Percentiles rank a stretch among this genome's conserved stretches.
phyloP scores from a whole-genome alignment of 1,139 yeast species.

The Lodderomyces metapsilosis region DNA sequence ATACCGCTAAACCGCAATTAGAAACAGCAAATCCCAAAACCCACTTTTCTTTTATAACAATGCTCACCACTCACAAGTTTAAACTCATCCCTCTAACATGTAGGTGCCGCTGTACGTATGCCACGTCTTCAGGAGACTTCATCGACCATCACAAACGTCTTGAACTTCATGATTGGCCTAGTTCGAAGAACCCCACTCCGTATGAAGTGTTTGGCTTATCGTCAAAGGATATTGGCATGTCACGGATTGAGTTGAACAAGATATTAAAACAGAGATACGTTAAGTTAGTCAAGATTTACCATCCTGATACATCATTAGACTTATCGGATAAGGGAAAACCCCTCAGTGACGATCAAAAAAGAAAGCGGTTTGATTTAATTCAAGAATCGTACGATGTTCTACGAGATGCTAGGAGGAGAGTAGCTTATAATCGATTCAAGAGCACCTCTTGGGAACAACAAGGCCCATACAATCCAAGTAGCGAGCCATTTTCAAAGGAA shows the following conservation, averaged over 20 bases:
- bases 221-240: constrained; percentile 12
- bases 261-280: constrained; percentile 56
- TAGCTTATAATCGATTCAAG: constrained; percentile 30
- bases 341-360: constrained; percentile 39
- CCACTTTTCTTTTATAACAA: not conserved
- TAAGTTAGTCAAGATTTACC: constrained; percentile 74
- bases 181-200: constrained; percentile 60
- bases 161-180: constrained; percentile 53
- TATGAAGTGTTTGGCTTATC: constrained; percentile 64
- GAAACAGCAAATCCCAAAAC: not conserved
- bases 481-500: constrained; percentile 16
- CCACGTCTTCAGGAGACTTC: constrained; percentile 7
- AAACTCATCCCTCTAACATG: not conserved
- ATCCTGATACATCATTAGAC: constrained; percentile 65
- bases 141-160: constrained; percentile 17
- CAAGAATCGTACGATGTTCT: constrained; percentile 74
- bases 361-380: constrained; percentile 65
- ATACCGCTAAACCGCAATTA: not conserved
- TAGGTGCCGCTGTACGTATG: constrained; percentile 3
- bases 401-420: constrained; percentile 49
- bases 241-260: constrained; percentile 35
- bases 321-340: constrained; percentile 23
- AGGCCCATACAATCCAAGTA: constrained; percentile 31
- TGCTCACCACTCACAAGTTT: not conserved
- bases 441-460: constrained; percentile 28